Percentiles rank a stretch among this genome's conserved stretches.
phyloP scores from a whole-genome alignment of 768 basidiomycete species.

The Hygrophorus pudorinus region DNA sequence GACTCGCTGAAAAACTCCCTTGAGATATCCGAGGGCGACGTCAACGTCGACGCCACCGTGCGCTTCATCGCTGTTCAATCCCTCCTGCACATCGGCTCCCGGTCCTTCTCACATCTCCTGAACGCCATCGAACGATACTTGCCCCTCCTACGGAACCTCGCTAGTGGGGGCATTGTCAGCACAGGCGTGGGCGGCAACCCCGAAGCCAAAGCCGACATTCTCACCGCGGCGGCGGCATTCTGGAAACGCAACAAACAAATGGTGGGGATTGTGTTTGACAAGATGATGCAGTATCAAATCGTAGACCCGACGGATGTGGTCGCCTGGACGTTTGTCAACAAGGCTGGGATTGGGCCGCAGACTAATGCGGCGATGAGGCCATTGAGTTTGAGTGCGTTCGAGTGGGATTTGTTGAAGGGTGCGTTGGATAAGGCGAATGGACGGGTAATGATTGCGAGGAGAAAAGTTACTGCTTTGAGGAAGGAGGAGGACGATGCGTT shows the following conservation, averaged over 20 bases:
- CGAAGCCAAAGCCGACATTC: conserved; percentile 61
- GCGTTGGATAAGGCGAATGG: conserved; percentile 90
- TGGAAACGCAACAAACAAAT: conserved; percentile 84
- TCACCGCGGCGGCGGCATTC: conserved; percentile 62
- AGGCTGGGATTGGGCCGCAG: conserved; percentile 20
- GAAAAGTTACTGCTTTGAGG: conserved; percentile 62
- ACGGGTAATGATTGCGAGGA: conserved; percentile 66
- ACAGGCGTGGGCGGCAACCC: conserved; percentile 27
- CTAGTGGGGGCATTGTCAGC: conserved; percentile 34
- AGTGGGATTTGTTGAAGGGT: conserved; percentile 80
- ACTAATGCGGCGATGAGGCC: conserved; percentile 28
- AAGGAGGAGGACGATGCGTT: conserved; percentile 86
- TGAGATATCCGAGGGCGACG: conserved; percentile 46
- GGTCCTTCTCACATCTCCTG: conserved; percentile 95
- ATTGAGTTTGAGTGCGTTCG: conserved; percentile 43
- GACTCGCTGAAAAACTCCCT: conserved; percentile 59
- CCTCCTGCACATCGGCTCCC: conserved; percentile 81
- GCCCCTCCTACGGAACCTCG: conserved; percentile 56
- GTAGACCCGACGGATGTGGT: conserved; percentile 92
- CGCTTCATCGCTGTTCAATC: conserved; percentile 82
- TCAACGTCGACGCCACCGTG: conserved; percentile 54
- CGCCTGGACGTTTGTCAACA: conserved; percentile 65
- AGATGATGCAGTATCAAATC: conserved; percentile 97
- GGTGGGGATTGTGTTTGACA: conserved; percentile 90
- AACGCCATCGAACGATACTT: conserved; percentile 97